Evolutionary conservation across 1,139 yeast genomes (phyloP).

Genomic region (Wickerhamomyces sp.): DNA sequence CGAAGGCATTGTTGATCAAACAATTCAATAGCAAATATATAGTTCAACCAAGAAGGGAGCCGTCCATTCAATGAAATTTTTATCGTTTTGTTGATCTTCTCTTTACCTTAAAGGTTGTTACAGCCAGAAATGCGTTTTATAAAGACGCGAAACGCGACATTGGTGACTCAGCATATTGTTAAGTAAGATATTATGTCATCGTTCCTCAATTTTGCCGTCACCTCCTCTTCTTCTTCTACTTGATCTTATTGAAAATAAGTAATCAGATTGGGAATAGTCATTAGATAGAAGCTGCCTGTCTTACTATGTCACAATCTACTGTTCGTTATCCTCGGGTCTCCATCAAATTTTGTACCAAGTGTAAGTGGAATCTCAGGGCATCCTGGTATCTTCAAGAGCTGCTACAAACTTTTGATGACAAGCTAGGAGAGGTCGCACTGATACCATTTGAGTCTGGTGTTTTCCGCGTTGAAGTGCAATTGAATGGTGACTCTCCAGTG

Average conservation of each 20-base stretch:
- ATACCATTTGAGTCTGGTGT: slow-evolving; percentile 51
- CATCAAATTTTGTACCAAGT: slow-evolving; percentile 53
- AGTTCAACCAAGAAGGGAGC: too few species aligned
- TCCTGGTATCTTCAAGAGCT: slow-evolving; percentile 65
- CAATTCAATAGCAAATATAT: too few species aligned
- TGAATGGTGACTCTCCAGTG: slow-evolving; percentile 13
- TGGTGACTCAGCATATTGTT: too few species aligned
- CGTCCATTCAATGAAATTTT: too few species aligned
- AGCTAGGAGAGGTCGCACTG: slow-evolving; percentile 49
- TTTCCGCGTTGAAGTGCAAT: slow-evolving; percentile 39
- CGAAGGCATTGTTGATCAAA: slow-evolving; percentile 37
- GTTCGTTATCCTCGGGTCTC: slow-evolving; percentile 40
- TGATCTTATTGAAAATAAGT: too few species aligned
- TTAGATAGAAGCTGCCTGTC: neutral
- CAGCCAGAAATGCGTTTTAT: too few species aligned
- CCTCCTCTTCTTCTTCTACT: too few species aligned
- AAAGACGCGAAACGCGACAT: too few species aligned
- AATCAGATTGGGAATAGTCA: neutral
- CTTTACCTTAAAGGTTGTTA: too few species aligned
- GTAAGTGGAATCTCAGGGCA: slow-evolving; percentile 65
- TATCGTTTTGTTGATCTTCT: too few species aligned
- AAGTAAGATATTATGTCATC: too few species aligned
- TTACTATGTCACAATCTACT: neutral
- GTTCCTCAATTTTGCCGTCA: too few species aligned
- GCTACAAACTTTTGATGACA: slow-evolving; percentile 50